Conservation (phyloP, 306 rosid species). For the Trifolium subterraneum region DNA sequence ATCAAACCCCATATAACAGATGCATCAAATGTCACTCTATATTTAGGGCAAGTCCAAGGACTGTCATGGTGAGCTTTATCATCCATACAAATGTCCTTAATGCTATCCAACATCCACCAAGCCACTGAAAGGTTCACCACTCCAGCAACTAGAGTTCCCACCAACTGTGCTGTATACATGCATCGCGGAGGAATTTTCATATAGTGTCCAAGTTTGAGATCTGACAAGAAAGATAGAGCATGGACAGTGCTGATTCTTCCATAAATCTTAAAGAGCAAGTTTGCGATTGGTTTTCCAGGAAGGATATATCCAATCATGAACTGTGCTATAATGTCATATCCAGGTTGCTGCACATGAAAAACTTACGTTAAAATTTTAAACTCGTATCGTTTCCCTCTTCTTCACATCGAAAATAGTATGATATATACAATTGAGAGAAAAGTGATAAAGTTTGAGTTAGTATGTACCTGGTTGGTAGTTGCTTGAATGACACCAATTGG, state of each 20-base stretch:
- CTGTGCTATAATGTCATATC: constrained; percentile 95
- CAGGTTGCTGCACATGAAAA: constrained; percentile 76
- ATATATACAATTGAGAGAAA: background rate
- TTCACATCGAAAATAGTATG: constrained; percentile 24
- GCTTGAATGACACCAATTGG: constrained; percentile 99
- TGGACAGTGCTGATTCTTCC: constrained; percentile 95
- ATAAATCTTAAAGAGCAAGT: constrained; percentile 86
- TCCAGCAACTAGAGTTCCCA: constrained; percentile 86
- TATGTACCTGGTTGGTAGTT: constrained; percentile 97
- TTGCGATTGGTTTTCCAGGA: constrained; percentile 96
- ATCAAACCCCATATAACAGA: constrained; percentile 98
- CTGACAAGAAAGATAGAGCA: constrained; percentile 92
- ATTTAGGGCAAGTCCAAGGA: constrained; percentile 99
- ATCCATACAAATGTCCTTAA: constrained; percentile 73
- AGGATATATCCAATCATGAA: constrained; percentile 88
- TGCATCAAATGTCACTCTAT: constrained; percentile 87
- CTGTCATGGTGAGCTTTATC: constrained; percentile 75
- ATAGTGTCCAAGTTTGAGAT: constrained; percentile 95
- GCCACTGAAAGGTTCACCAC: constrained; percentile 84
- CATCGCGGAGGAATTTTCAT: constrained; percentile 96
- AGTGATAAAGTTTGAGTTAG: background rate
- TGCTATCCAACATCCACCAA: constrained; percentile 98
- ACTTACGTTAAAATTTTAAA: constrained; percentile 19
- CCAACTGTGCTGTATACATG: constrained; percentile 95
- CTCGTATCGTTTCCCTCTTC: constrained; percentile 10